Conservation (phyloP, 2,329 filamentous ascomycete species). For the Talaromyces rugulosus region DNA sequence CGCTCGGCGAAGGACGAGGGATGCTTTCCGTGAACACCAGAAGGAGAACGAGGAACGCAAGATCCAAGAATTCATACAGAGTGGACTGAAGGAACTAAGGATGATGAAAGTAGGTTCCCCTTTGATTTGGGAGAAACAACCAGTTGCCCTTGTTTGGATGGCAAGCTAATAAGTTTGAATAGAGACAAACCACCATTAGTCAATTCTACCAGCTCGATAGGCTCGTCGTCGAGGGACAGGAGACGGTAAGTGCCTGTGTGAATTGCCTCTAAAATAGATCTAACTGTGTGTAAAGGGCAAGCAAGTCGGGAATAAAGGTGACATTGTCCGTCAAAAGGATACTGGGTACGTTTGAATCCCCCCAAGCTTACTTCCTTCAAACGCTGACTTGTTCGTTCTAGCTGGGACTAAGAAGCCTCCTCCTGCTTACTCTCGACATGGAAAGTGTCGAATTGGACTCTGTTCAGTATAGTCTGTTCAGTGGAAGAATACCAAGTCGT, state of each 20-base stretch:
- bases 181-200: constrained; percentile 94
- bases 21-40: constrained; percentile 82
- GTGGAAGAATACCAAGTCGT: neutral
- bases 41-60: constrained; percentile 66
- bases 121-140: neutral
- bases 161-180: constrained; percentile 34
- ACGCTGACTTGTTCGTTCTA: constrained; percentile 9
- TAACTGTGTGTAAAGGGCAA: constrained; percentile 53
- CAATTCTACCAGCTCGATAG: constrained; percentile 91
- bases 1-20: constrained; percentile 81
- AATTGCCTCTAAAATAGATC: constrained; percentile 14
- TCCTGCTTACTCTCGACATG: neutral
- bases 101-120: constrained; percentile 71
- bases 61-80: constrained; percentile 85
- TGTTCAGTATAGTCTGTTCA: neutral
- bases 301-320: constrained; percentile 60
- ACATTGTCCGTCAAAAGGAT: constrained; percentile 69
- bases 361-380: neutral
- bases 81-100: constrained; percentile 80
- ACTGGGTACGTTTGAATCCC: constrained; percentile 56
- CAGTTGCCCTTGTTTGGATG: constrained; percentile 2
- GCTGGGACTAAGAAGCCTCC: constrained; percentile 10
- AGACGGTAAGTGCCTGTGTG: constrained; percentile 58
- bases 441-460: neutral
- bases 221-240: constrained; percentile 85